These are phyloP conservation scores for Coemansia sp. DNA, from an alignment of 371 early-diverging fungal species.

Conservation along the genomic window DNA sequence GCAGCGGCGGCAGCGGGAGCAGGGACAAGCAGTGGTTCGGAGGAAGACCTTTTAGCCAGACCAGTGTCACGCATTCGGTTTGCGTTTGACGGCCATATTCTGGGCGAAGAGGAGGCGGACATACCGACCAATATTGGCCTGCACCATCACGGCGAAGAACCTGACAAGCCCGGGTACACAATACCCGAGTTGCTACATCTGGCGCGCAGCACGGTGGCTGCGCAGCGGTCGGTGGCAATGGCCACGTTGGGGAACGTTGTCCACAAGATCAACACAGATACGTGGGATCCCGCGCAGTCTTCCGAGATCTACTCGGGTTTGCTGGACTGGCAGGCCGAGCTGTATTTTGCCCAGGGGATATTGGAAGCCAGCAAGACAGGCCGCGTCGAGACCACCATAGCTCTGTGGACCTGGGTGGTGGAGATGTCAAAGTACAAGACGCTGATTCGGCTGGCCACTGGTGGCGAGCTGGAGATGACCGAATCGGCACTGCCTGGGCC, in stretches of 20 bases:
- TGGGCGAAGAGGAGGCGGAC: conserved; percentile 55
- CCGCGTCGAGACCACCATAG: conserved; percentile 19
- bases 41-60: conserved; percentile 20
- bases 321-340: conserved; percentile 49
- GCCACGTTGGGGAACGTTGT: conserved; percentile 64
- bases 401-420: conserved; percentile 50
- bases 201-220: conserved; percentile 76
- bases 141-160: conserved; percentile 88
- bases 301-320: conserved; percentile 33
- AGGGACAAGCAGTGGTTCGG: neutral
- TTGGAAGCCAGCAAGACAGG: conserved; percentile 37
- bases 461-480: conserved; percentile 17
- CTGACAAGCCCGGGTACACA: conserved; percentile 84
- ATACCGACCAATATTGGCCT: conserved; percentile 68
- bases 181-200: conserved; percentile 78
- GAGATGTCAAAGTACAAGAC: conserved; percentile 43
- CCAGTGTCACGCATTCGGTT: conserved; percentile 59
- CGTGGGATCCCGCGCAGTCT: conserved; percentile 31
- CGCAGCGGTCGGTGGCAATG: conserved; percentile 76
- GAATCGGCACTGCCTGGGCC: conserved; percentile 13
- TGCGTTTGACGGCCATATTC: conserved; percentile 70
- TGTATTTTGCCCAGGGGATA: conserved; percentile 39
- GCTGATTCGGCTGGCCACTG: conserved; percentile 29
- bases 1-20: neutral
- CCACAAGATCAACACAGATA: conserved; percentile 53